Conservation (phyloP, 768 basidiomycete species). For the Lentinula sp. region DNA sequence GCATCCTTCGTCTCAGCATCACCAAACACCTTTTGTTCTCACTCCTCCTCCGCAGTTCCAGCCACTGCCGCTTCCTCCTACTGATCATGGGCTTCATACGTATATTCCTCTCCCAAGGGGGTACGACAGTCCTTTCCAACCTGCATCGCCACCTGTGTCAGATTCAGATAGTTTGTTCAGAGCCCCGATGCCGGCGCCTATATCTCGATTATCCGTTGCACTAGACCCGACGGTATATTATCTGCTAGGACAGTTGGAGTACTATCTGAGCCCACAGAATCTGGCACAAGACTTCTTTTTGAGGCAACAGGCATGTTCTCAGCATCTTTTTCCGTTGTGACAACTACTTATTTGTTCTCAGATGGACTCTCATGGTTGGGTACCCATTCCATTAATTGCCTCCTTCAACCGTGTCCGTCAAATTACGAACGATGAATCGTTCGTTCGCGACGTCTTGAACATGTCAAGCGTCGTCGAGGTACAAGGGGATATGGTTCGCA, state of each 20-base stretch:
- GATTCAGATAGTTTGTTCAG: background rate
- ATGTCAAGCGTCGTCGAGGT: constrained; percentile 71
- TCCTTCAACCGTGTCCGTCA: constrained; percentile 82
- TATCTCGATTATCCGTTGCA: constrained; percentile 42
- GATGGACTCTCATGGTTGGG: constrained; percentile 92
- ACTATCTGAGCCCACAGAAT: constrained; percentile 88
- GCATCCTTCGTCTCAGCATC: constrained; percentile 17
- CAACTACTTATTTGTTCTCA: constrained; percentile 21
- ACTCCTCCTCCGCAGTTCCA: constrained; percentile 28
- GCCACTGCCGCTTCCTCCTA: constrained; percentile 12
- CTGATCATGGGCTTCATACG: background rate
- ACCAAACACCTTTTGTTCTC: constrained; percentile 22
- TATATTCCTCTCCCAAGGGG: background rate
- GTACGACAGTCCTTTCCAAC: background rate
- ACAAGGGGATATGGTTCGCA: constrained; percentile 54
- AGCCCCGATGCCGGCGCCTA: constrained; percentile 36
- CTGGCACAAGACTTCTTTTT: constrained; percentile 84
- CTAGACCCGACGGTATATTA: constrained; percentile 63
- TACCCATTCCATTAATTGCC: constrained; percentile 72
- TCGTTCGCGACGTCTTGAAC: constrained; percentile 66
- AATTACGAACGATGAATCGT: constrained; percentile 50
- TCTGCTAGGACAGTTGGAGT: constrained; percentile 82
- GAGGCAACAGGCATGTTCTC: constrained; percentile 58
- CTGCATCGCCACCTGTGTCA: background rate
- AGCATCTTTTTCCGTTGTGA: background rate